Evolutionary conservation across 768 basidiomycete species (phyloP), one percentile per base, ranked within the genome.

Genomic region (Suillus bovinus): DNA sequence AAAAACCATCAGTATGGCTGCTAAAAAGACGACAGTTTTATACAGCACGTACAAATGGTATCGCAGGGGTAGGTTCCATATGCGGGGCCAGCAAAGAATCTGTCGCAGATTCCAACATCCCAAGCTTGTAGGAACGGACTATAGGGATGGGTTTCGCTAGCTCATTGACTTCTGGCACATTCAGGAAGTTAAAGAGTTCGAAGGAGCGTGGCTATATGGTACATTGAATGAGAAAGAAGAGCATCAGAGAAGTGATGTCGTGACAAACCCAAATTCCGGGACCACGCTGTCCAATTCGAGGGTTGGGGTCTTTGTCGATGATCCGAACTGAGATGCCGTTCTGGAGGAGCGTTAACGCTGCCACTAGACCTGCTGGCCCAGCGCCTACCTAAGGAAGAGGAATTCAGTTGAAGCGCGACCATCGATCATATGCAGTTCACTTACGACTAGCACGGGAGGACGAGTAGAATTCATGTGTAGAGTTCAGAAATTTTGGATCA

Each of bases 361-460:
- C 72, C 52, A 81, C 77, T 6, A 82, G 72, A 46, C 83, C 81
- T 41, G 80, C 76, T 9, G 82, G 81, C 13, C 82, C 81, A 38
- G 76, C 80, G 44, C 82, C 82, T 38, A 80, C 80, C 81, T 82
- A 27, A 47, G 29, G n/a, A 44, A 33, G n/a, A 49, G 17, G 42
- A 20, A 33, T n/a, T 47, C 4, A 50, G 42, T 17, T 14, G 36
- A 31, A 16, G 20, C 3, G 6, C 11, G 20, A 24, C 2, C 22
- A 10, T 42, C 3, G 1, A 49, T 22, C 14, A n/a, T 31, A 27
- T 9, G 22, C 13, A 20, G 4, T 20, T 46, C 6, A 58, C 61
- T 22, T 33, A 62, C 57, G 9, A 62, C 29, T 29, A 62, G 27
- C 8, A 62, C 61, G 16, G 61, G 57, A 62, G 61, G 49, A 50